phyloP scores from a whole-genome alignment of 2,329 filamentous ascomycete genomes.

The Colletotrichum nymphaeae region DNA sequence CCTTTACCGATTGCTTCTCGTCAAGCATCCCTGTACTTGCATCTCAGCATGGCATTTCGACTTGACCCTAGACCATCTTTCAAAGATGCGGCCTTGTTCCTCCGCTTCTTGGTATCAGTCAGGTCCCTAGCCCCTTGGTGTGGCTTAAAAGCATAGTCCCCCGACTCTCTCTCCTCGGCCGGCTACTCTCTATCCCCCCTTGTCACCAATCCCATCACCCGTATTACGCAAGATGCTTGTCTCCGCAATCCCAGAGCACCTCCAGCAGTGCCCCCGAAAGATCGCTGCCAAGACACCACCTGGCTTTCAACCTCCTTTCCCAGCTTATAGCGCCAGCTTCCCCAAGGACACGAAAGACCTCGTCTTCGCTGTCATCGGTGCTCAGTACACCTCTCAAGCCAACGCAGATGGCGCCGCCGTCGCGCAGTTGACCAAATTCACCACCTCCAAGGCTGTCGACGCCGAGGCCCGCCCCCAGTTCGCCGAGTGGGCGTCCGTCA shows the following conservation, averaged over 20 bases:
- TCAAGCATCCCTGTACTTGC: not conserved
- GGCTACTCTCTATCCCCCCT: not conserved
- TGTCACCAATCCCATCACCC: not conserved
- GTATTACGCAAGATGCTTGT: constrained; percentile 27
- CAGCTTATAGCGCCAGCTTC: constrained; percentile 34
- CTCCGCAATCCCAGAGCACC: constrained; percentile 35
- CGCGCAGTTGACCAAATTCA: constrained; percentile 26
- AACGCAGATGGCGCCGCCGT: constrained; percentile 13
- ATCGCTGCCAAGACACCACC: constrained; percentile 27
- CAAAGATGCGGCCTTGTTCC: not conserved
- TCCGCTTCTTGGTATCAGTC: not conserved
- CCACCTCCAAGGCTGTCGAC: constrained; percentile 10
- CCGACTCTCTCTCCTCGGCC: not conserved
- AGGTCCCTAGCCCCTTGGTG: not conserved
- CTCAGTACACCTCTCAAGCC: constrained; percentile 23
- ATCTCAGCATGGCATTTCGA: not conserved
- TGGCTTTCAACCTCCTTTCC: constrained; percentile 33
- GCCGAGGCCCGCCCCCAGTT: constrained; percentile 17
- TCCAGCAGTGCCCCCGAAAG: constrained; percentile 32
- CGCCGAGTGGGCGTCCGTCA: constrained; percentile 33
- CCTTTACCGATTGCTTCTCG: not conserved
- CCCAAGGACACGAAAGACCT: constrained; percentile 31
- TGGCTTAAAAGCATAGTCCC: constrained; percentile 10
- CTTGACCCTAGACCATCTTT: not conserved
- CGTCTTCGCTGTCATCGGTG: constrained; percentile 36